These are phyloP conservation scores for grape (Vitis vinifera) DNA, from an alignment of 164 flowering plant species.

Conservation along the genomic window ASM3070453v1 NC_081820.1:17858501-17859000, in stretches of 20 bases:
- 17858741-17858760: background rate
- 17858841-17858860: conserved; percentile 8
- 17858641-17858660: conserved; percentile 3
- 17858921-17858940: too few relatives aligned
- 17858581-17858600: background rate
- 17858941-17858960: too few relatives aligned
- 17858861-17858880: conserved; percentile 28
- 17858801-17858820: conserved; percentile 1
- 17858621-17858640: background rate
- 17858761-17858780: conserved; percentile 1
- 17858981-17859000: too few relatives aligned
- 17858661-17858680: background rate
- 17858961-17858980: too few relatives aligned
- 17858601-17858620: background rate
- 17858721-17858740: background rate
- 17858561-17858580: background rate
- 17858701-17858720: background rate
- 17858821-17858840: background rate
- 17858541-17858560: background rate
- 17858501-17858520: background rate
- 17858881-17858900: conserved; percentile 27
- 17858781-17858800: conserved; percentile 20
- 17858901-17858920: too few relatives aligned
- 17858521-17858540: background rate
- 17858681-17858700: background rate